Conservation (phyloP, 192 early-diverging fungal species). For the Thamnidium elegans region DNA sequence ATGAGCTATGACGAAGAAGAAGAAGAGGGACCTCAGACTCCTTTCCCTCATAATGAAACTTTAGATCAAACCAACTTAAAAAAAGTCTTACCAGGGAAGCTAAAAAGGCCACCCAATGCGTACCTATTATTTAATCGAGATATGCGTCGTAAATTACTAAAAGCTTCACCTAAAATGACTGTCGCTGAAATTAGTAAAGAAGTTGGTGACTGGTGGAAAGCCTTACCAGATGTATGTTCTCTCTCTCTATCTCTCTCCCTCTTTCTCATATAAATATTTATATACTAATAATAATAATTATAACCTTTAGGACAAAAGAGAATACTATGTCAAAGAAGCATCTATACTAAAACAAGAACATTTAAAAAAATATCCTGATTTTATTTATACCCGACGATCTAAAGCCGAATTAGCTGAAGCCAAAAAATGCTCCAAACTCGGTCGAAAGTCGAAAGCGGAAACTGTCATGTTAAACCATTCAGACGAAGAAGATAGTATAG, state of each 20-base stretch:
- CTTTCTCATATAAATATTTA: neutral
- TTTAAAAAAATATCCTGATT: conserved; percentile 50
- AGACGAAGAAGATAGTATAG: neutral
- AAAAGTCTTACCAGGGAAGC: conserved; percentile 19
- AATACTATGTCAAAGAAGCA: conserved; percentile 48
- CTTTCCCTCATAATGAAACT: neutral
- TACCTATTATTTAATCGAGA: conserved; percentile 62
- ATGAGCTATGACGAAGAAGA: conserved; percentile 1
- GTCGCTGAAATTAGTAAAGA: conserved; percentile 56
- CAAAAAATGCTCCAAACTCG: conserved; percentile 31
- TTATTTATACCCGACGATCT: conserved; percentile 57
- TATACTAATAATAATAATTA: neutral
- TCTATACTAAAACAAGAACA: conserved; percentile 46
- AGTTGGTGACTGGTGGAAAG: conserved; percentile 54
- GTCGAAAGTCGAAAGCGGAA: neutral
- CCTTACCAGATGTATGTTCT: conserved; percentile 39
- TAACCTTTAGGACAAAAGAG: conserved; percentile 30
- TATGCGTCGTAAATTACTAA: conserved; percentile 53
- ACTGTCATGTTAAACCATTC: neutral
- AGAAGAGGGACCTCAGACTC: conserved; percentile 2
- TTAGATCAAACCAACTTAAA: too few relatives aligned
- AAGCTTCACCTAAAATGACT: conserved; percentile 53
- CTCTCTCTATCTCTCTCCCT: too few relatives aligned
- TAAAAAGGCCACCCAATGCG: conserved; percentile 60
- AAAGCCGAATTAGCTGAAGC: conserved; percentile 54